phyloP scores from a whole-genome alignment of 768 basidiomycete genomes.

The Rhizopogon vesiculosus region DNA sequence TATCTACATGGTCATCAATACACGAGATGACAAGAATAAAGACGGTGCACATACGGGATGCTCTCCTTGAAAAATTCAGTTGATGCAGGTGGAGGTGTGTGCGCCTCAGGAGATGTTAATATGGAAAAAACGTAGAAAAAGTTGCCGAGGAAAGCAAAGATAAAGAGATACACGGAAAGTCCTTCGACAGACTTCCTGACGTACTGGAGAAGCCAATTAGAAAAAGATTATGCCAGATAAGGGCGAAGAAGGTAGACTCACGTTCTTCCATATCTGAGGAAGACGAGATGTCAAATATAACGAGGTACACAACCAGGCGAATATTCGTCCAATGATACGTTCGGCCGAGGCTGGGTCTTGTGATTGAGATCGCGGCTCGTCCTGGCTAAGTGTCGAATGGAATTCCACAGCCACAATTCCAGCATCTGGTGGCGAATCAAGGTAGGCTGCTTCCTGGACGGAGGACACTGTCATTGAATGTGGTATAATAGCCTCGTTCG shows the following conservation, averaged over 20 bases:
- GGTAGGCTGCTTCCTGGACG: slow-evolving; percentile 10
- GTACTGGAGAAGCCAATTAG: slow-evolving; percentile 42
- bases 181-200: slow-evolving; percentile 92
- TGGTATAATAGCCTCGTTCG: slow-evolving; percentile 9
- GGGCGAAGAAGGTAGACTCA: slow-evolving; percentile 37
- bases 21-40: background rate
- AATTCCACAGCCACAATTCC: slow-evolving; percentile 14
- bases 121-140: slow-evolving; percentile 90
- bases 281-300: slow-evolving; percentile 90
- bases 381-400: slow-evolving; percentile 6
- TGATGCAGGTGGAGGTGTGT: slow-evolving; percentile 53
- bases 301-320: slow-evolving; percentile 92
- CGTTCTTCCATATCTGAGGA: slow-evolving; percentile 99
- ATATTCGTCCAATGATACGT: slow-evolving; percentile 80
- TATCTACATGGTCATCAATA: slow-evolving; percentile 45
- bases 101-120: slow-evolving; percentile 65
- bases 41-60: slow-evolving; percentile 61
- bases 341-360: slow-evolving; percentile 33
- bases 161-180: slow-evolving; percentile 88
- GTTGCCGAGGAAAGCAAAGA: slow-evolving; percentile 94
- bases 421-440: background rate
- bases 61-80: slow-evolving; percentile 71
- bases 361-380: slow-evolving; percentile 8
- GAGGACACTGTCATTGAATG: slow-evolving; percentile 5
- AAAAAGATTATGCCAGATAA: slow-evolving; percentile 1